Base-by-base conservation (phyloP, 2,329 filamentous ascomycete species). In the Coniochaeta ligniaria region DNA sequence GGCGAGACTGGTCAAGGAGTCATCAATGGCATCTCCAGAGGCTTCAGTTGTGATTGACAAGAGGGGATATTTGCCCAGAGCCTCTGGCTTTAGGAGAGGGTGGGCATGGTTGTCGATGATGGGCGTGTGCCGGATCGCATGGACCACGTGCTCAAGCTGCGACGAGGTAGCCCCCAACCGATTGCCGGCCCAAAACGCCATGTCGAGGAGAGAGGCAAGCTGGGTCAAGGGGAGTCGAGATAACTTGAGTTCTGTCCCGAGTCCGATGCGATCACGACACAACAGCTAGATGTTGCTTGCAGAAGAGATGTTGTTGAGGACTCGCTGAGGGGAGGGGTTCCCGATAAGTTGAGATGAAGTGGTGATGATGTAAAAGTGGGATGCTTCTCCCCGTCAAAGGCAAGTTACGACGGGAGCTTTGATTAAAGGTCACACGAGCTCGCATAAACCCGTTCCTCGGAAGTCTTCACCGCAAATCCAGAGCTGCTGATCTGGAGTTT, bases 91-190 rank as follows among this genome's bases (percentile, higher is more conserved):
- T 11, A 91, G 80, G 1, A 92, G 78, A 31, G 88, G 88, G 65
- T 91, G 88, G 2, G 86, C 87, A 69, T 91, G 88, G 66, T 90
- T 85, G 73, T 92, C 89, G 71, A 92, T 86, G 66, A 91, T 84
- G 3, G 88, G 88, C 24, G 80, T 84, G 22, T 69, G 75, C 31
- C 76, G 71, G 60, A 87, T 83, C 59, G 76, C 77, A 20, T 68
- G 69, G 35, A 67, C 68, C 8, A 77, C 67, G 60, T 71, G 66
- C 47, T 67, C 66, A 3, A 73, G 60, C 62, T 73, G 68, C 6
- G 67, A 61, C 61, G 65, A 63, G 24, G 68, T 69, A 16, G 64
- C 66, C 36, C 64, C 64, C 14, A 65, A 64, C 11, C 66, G 66
- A 57, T 62, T 62, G 33, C 67, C 67, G 54, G 67, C 66, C 66